Conservation (phyloP, 192 early-diverging fungal genomes). For the Backusella luteola region DNA sequence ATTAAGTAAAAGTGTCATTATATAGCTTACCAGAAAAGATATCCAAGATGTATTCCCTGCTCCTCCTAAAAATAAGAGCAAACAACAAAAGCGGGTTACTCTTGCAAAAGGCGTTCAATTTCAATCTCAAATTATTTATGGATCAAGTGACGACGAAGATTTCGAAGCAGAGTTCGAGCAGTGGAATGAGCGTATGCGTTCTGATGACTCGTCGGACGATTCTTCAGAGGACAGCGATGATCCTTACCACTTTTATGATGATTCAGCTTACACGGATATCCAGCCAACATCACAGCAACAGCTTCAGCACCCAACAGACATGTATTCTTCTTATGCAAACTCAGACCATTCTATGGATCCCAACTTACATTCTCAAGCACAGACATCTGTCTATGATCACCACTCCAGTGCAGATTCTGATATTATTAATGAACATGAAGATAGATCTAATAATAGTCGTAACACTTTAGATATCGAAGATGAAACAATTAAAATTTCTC, state of each 20-base stretch:
- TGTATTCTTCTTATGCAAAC: slow-evolving; percentile 4
- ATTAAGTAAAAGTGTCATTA: not conserved
- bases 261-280: not conserved
- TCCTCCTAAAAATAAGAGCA: slow-evolving; percentile 20
- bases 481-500: slow-evolving; percentile 52
- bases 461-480: slow-evolving; percentile 14
- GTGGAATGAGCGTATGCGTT: slow-evolving; percentile 41
- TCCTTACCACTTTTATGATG: slow-evolving; percentile 16
- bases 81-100: slow-evolving; percentile 26
- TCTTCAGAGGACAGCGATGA: slow-evolving; percentile 43
- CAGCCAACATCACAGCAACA: not conserved
- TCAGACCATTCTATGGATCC: not conserved
- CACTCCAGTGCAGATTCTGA: slow-evolving; percentile 9
- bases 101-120: slow-evolving; percentile 36
- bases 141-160: slow-evolving; percentile 36
- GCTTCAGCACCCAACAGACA: not conserved
- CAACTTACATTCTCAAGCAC: slow-evolving; percentile 2
- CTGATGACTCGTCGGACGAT: slow-evolving; percentile 34
- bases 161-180: slow-evolving; percentile 50
- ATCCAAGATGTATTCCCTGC: slow-evolving; percentile 31
- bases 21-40: slow-evolving; percentile 25
- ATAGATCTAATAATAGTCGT: not conserved
- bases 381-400: not conserved
- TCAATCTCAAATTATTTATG: slow-evolving; percentile 36
- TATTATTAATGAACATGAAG: slow-evolving; percentile 12